These are phyloP conservation scores for Diplodia corticola DNA, from an alignment of 2,329 filamentous ascomycete species.

Conservation along the genomic window DNA sequence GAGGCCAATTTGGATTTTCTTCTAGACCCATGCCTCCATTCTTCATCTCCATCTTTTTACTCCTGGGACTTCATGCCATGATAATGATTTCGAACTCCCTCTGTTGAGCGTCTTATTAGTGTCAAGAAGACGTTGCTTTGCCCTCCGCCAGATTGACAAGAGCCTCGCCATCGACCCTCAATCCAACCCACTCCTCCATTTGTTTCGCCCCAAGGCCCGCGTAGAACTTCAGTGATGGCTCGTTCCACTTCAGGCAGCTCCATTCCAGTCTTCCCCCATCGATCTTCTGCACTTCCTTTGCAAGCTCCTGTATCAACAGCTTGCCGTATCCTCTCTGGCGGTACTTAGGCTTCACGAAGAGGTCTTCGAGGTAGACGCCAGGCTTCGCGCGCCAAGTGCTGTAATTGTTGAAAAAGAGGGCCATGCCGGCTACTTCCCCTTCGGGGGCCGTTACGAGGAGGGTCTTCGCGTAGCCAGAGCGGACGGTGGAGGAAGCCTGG, in stretches of 20 bases:
- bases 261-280: slow-evolving; percentile 79
- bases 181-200: slow-evolving; percentile 71
- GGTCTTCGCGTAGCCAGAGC: slow-evolving; percentile 71
- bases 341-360: slow-evolving; percentile 74
- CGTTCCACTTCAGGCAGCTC: slow-evolving; percentile 91
- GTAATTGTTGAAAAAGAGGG: slow-evolving; percentile 94
- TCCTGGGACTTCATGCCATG: not conserved
- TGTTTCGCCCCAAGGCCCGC: slow-evolving; percentile 60
- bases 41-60: not conserved
- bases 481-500: not conserved
- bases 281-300: slow-evolving; percentile 73
- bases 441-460: slow-evolving; percentile 57
- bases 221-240: slow-evolving; percentile 87
- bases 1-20: not conserved
- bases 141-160: slow-evolving; percentile 55
- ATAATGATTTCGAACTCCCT: not conserved
- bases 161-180: slow-evolving; percentile 70
- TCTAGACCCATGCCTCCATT: not conserved
- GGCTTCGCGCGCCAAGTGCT: slow-evolving; percentile 86
- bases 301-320: slow-evolving; percentile 70
- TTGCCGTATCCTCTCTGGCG: slow-evolving; percentile 80
- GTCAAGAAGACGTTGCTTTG: not conserved
- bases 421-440: slow-evolving; percentile 67
- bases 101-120: not conserved
- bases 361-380: slow-evolving; percentile 89